A percentile compares a stretch with the other conserved stretches of the same genome.
These are phyloP conservation scores for Suillus lakei DNA, from an alignment of 768 basidiomycete species.

Conservation along the genomic window DNA sequence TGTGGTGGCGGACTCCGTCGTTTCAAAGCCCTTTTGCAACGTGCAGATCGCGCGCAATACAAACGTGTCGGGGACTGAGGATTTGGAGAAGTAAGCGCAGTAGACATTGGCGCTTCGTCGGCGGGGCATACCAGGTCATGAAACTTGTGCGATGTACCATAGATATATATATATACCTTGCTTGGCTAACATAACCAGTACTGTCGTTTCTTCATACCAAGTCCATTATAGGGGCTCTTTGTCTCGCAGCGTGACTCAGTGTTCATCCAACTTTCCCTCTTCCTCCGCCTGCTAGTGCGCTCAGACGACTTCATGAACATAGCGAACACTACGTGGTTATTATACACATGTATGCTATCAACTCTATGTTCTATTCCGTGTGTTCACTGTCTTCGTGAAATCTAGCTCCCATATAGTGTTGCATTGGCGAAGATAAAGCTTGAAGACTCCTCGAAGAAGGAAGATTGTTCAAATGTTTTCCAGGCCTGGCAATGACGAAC, in stretches of 20 bases:
- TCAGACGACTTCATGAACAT: not conserved
- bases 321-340: not conserved
- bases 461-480: no score
- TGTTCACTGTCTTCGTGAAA: not conserved
- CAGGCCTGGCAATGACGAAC: no score
- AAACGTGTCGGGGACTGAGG: constrained; percentile 53
- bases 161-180: not conserved
- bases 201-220: not conserved
- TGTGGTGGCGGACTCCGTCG: constrained; percentile 54
- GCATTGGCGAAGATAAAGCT: no score
- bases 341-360: not conserved
- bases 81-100: constrained; percentile 51
- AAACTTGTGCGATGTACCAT: not conserved
- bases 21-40: constrained; percentile 45
- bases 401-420: no score
- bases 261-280: not conserved
- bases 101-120: not conserved
- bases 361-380: not conserved
- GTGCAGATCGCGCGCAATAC: constrained; percentile 42
- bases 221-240: not conserved
- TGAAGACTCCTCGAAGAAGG: no score
- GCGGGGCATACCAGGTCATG: not conserved
- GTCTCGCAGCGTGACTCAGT: not conserved
- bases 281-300: not conserved
- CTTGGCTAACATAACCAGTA: not conserved